Percentiles rank a stretch among this genome's conserved stretches.
These are phyloP conservation scores for Beauveria medogensis DNA, from an alignment of 2,329 filamentous ascomycete species.

Conservation along the genomic window DNA sequence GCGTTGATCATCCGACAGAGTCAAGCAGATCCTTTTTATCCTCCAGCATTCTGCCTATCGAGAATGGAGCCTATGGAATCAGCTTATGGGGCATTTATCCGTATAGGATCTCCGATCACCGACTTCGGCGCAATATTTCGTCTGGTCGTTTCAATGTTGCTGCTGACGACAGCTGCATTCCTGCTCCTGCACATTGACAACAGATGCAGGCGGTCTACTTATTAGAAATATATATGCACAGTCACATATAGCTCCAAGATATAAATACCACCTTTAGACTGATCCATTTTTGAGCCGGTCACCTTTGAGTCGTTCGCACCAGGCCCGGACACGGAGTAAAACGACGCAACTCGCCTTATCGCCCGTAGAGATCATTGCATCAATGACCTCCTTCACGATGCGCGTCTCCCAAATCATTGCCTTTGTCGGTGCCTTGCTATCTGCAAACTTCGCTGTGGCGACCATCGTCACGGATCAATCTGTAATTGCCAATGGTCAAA, in stretches of 20 bases:
- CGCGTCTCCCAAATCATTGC: not conserved
- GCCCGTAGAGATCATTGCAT: not conserved
- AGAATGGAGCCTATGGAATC: not conserved
- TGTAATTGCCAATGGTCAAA: conserved; percentile 4
- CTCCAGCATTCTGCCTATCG: not conserved
- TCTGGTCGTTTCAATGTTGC: not conserved
- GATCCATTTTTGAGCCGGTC: no score
- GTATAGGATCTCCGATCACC: not conserved
- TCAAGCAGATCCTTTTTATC: not conserved
- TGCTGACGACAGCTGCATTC: not conserved
- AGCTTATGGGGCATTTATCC: no score
- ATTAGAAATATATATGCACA: not conserved
- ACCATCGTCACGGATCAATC: conserved; percentile 17
- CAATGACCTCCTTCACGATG: not conserved
- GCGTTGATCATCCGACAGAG: not conserved
- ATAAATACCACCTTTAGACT: no score
- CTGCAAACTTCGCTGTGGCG: not conserved
- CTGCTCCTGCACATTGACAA: not conserved
- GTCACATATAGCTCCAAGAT: not conserved
- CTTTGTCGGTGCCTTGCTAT: not conserved
- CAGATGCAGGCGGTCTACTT: not conserved
- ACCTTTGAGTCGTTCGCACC: not conserved
- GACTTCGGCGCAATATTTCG: not conserved
- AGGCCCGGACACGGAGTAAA: not conserved
- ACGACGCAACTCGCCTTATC: no score